phyloP scores from a whole-genome alignment of 768 basidiomycete species.

The Dictyophora rubrovolvata region DNA sequence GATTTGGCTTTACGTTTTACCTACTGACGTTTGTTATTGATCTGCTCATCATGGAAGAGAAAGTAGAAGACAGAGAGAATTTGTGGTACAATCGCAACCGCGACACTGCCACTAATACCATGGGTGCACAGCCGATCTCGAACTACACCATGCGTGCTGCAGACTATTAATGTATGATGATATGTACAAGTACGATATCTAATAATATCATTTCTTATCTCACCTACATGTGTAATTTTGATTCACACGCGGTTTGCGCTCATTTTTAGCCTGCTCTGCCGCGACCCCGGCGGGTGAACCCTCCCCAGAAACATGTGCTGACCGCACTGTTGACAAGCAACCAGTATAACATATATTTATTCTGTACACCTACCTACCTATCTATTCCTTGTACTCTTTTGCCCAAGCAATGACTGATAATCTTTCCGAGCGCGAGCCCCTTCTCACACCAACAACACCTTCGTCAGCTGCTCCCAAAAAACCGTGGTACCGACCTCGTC shows the following conservation, averaged over 20 bases:
- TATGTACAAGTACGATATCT: no score
- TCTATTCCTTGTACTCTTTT: neutral
- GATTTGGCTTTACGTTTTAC: conserved; percentile 64
- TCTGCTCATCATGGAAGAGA: conserved; percentile 23
- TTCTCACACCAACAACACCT: neutral
- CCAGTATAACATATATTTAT: no score
- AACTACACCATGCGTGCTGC: no score
- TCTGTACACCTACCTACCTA: no score
- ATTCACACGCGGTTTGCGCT: neutral
- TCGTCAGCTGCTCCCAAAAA: conserved; percentile 21
- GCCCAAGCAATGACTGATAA: neutral
- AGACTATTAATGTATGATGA: no score
- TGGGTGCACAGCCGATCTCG: no score
- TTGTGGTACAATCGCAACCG: neutral
- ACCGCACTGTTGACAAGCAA: neutral
- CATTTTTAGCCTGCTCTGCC: no score
- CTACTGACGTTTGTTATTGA: conserved; percentile 66
- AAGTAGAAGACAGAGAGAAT: neutral
- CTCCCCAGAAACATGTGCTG: neutral
- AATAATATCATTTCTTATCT: neutral
- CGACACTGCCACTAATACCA: no score
- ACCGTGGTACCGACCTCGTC: conserved; percentile 40
- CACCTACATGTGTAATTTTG: neutral
- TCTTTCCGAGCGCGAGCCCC: neutral
- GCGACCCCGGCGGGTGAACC: neutral